These are phyloP conservation scores for Candida parachauliodes DNA, from an alignment of 805 yeast species.

Conservation along the genomic window DNA sequence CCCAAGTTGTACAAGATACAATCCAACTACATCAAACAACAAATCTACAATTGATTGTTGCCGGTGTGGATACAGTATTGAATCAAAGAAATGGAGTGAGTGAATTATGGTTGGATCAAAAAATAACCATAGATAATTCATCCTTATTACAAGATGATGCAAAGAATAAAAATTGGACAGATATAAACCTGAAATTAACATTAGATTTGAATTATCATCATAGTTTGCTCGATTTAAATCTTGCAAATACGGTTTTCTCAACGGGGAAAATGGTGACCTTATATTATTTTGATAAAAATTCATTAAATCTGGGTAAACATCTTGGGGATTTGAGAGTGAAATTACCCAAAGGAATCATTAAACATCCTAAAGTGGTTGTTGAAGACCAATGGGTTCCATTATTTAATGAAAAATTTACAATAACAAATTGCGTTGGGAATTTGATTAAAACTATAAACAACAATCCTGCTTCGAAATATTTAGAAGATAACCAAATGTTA, in stretches of 20 bases:
- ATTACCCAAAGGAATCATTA: constrained; percentile 17
- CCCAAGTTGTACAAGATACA: constrained; percentile 27
- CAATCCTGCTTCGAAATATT: constrained; percentile 52
- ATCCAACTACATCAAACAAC: constrained; percentile 22
- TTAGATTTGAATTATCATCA: constrained; percentile 11
- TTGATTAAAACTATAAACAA: constrained; percentile 54
- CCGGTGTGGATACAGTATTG: constrained; percentile 37
- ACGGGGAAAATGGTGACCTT: constrained; percentile 33
- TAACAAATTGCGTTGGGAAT: constrained; percentile 55
- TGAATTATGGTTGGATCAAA: constrained; percentile 36
- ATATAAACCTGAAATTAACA: constrained; percentile 21
- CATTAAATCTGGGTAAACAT: constrained; percentile 24
- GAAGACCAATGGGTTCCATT: constrained; percentile 35
- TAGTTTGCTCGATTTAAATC: constrained; percentile 17
- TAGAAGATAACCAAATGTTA: constrained; percentile 44
- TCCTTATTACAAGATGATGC: constrained; percentile 14
- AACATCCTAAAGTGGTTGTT: constrained; percentile 5
- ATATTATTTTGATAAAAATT: constrained; percentile 22
- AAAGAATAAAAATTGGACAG: constrained; percentile 38
- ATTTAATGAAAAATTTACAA: constrained; percentile 25
- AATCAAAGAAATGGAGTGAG: constrained; percentile 32
- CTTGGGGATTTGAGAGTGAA: constrained; percentile 23
- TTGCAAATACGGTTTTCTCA: constrained; percentile 40
- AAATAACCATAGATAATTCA: constrained; percentile 16
- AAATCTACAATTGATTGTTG: constrained; percentile 34